phyloP scores from a whole-genome alignment of 106 monocot species.

The Dendrobium nobile region DNA sequence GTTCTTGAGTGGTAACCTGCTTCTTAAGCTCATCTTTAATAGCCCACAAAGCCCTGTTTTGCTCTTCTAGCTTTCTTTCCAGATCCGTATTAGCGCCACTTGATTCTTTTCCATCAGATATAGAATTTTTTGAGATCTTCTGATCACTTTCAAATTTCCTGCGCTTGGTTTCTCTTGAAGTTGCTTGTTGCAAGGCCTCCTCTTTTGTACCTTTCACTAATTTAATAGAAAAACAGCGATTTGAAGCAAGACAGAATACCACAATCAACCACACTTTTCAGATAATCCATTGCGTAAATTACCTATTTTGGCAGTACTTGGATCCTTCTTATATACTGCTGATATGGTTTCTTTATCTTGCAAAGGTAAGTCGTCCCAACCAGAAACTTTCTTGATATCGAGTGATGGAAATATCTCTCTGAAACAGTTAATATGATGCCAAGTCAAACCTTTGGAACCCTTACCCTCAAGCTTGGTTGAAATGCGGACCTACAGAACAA shows the following conservation, averaged over 20 bases:
- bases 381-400: slow-evolving; percentile 53
- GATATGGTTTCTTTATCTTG: slow-evolving; percentile 55
- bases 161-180: slow-evolving; percentile 58
- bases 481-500: slow-evolving; percentile 58
- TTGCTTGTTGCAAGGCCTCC: slow-evolving; percentile 12
- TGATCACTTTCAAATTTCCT: slow-evolving; percentile 34
- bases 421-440: slow-evolving; percentile 77
- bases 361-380: slow-evolving; percentile 68
- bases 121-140: slow-evolving; percentile 36
- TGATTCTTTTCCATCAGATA: slow-evolving; percentile 25
- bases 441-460: slow-evolving; percentile 47
- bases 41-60: slow-evolving; percentile 69
- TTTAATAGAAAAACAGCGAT: slow-evolving; percentile 4
- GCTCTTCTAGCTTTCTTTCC: slow-evolving; percentile 66
- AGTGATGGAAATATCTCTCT: slow-evolving; percentile 52
- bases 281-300: slow-evolving; percentile 2
- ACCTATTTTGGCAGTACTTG: slow-evolving; percentile 31
- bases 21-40: slow-evolving; percentile 94
- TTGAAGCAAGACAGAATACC: neutral
- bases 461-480: slow-evolving; percentile 69
- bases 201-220: slow-evolving; percentile 14
- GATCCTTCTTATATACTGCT: slow-evolving; percentile 26
- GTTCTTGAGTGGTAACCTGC: slow-evolving; percentile 49
- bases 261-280: neutral
- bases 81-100: slow-evolving; percentile 18